phyloP scores from a whole-genome alignment of 2,329 filamentous ascomycete genomes.

The Colletotrichum plurivorum region DNA sequence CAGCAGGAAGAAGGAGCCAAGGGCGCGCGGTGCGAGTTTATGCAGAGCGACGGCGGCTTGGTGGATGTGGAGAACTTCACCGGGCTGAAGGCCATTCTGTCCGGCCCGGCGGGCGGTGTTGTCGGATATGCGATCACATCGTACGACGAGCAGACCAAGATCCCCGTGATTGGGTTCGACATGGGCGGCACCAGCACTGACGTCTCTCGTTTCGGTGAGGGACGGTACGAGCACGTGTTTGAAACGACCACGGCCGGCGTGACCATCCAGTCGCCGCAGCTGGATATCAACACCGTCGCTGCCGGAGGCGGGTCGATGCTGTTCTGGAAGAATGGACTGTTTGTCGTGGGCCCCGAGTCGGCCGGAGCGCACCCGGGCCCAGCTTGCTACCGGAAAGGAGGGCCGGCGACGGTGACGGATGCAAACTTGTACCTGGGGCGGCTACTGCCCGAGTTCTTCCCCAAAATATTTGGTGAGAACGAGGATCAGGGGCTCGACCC shows the following conservation, averaged over 20 bases:
- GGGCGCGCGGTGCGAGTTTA: slow-evolving; percentile 91
- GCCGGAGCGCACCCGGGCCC: slow-evolving; percentile 92
- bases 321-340: slow-evolving; percentile 91
- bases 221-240: slow-evolving; percentile 92
- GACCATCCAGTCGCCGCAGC: slow-evolving; percentile 90
- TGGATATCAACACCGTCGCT: slow-evolving; percentile 96
- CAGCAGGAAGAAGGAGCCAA: slow-evolving; percentile 74
- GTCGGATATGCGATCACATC: slow-evolving; percentile 94
- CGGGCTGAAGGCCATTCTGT: slow-evolving; percentile 87
- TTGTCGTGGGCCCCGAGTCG: slow-evolving; percentile 91
- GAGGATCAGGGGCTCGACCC: slow-evolving; percentile 86
- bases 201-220: slow-evolving; percentile 87
- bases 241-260: slow-evolving; percentile 96
- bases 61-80: slow-evolving; percentile 86
- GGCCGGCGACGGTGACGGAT: slow-evolving; percentile 92
- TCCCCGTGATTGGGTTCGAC: slow-evolving; percentile 93
- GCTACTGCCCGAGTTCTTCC: slow-evolving; percentile 91
- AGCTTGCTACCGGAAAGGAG: slow-evolving; percentile 91
- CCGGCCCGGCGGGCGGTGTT: slow-evolving; percentile 92
- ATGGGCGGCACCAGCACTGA: slow-evolving; percentile 97
- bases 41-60: slow-evolving; percentile 87
- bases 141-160: slow-evolving; percentile 86
- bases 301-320: slow-evolving; percentile 88
- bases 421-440: slow-evolving; percentile 90
- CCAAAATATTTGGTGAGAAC: slow-evolving; percentile 93